Percentiles rank a stretch among this genome's conserved stretches.
Evolutionary conservation across 768 basidiomycete genomes (phyloP).

Genomic region (Terana coerulea): DNA sequence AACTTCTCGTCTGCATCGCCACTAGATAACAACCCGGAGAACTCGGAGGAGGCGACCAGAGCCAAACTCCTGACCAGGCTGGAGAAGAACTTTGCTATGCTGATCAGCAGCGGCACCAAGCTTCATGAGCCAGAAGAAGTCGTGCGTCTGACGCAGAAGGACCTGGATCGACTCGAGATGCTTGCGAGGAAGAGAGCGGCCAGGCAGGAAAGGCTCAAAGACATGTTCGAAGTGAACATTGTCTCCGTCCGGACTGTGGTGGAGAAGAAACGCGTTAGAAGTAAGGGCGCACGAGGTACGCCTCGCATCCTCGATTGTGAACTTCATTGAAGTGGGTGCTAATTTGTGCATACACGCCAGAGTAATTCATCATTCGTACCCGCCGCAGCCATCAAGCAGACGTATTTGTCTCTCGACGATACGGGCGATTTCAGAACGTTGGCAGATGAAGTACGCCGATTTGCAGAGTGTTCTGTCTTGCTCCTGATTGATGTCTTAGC

Average conservation of each 20-base stretch:
- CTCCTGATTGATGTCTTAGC: conserved; percentile 40
- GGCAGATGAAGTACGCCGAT: conserved; percentile 63
- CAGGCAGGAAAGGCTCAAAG: conserved; percentile 41
- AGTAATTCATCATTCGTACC: conserved; percentile 97
- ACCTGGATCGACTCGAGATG: conserved; percentile 74
- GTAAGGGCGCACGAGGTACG: conserved; percentile 82
- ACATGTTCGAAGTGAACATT: conserved; percentile 86
- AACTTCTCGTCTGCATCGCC: conserved; percentile 64
- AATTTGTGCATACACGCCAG: too few relatives aligned
- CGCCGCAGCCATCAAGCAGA: conserved; percentile 68
- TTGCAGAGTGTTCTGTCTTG: background rate
- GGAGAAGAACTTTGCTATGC: conserved; percentile 81
- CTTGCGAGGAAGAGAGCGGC: conserved; percentile 63
- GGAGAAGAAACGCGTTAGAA: conserved; percentile 83
- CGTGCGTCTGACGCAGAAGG: conserved; percentile 81
- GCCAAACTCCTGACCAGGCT: conserved; percentile 70
- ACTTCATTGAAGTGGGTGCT: too few relatives aligned
- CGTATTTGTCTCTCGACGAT: conserved; percentile 85
- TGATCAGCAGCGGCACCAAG: conserved; percentile 80
- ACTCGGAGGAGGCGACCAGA: conserved; percentile 55
- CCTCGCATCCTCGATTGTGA: conserved; percentile 17
- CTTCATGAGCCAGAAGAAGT: conserved; percentile 84
- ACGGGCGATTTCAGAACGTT: conserved; percentile 94
- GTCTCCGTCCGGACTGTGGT: conserved; percentile 80
- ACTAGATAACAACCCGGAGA: conserved; percentile 51